Conservation (phyloP, 106 monocot genomes). For the Vanilla planifolia region DNA sequence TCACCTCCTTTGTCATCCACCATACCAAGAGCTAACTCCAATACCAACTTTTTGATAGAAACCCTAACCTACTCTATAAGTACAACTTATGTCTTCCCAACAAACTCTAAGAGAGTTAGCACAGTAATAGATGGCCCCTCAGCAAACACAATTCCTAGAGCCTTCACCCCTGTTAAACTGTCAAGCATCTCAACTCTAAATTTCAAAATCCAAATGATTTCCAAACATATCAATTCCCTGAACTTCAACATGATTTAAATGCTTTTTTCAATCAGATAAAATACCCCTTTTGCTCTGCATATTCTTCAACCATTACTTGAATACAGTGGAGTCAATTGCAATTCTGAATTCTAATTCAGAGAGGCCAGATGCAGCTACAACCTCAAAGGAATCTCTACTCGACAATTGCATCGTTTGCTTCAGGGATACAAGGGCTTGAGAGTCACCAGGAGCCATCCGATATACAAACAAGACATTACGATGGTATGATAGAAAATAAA, state of each 20-base stretch:
- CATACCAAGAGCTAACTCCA: conserved; percentile 97
- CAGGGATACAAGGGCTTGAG: not conserved
- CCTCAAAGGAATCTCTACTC: conserved; percentile 20
- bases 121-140: conserved; percentile 88
- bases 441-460: conserved; percentile 26
- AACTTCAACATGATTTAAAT: conserved; percentile 56
- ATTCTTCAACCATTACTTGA: conserved; percentile 82
- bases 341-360: conserved; percentile 60
- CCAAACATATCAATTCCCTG: conserved; percentile 99
- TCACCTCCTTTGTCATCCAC: conserved; percentile 70
- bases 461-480: not conserved
- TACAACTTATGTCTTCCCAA: conserved; percentile 56
- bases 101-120: conserved; percentile 71
- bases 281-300: conserved; percentile 66
- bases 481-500: too few species aligned
- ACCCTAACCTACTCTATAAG: conserved; percentile 97
- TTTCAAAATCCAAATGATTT: conserved; percentile 78
- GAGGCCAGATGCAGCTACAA: conserved; percentile 37
- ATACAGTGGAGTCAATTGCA: conserved; percentile 60
- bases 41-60: conserved; percentile 74
- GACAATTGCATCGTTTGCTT: conserved; percentile 18
- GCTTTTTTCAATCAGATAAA: conserved; percentile 39
- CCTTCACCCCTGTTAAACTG: conserved; percentile 69
- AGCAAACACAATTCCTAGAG: conserved; percentile 98
- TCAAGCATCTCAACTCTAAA: conserved; percentile 91